Evolutionary conservation across 2,329 filamentous ascomycete genomes (phyloP).

Genomic region (Talaromyces sp.): DNA sequence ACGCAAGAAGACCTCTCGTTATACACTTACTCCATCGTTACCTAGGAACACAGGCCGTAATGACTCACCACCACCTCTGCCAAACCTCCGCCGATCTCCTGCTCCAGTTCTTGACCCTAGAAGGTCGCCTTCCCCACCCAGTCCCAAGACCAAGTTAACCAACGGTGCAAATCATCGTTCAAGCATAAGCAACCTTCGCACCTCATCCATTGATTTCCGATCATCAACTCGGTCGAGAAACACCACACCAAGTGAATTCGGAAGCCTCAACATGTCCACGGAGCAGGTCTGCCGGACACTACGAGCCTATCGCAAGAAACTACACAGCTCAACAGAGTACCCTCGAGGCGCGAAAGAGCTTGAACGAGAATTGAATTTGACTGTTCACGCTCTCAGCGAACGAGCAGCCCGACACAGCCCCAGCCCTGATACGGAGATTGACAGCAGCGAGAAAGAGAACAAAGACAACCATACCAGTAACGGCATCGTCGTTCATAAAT

Average conservation of each 20-base stretch:
- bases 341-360: constrained; percentile 54
- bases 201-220: constrained; percentile 51
- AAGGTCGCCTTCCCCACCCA: constrained; percentile 41
- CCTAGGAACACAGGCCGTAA: constrained; percentile 29
- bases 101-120: constrained; percentile 26
- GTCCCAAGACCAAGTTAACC: constrained; percentile 31
- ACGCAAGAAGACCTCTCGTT: constrained; percentile 55
- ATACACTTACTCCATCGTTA: constrained; percentile 42
- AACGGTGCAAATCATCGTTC: constrained; percentile 29
- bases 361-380: constrained; percentile 54
- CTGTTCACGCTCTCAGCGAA: constrained; percentile 33
- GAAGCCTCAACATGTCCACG: constrained; percentile 51
- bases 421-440: constrained; percentile 35
- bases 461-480: constrained; percentile 19
- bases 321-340: constrained; percentile 48
- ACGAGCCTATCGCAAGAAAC: constrained; percentile 57
- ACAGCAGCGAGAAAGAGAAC: constrained; percentile 40
- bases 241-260: constrained; percentile 38
- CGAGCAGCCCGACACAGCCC: constrained; percentile 31
- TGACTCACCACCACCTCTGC: constrained; percentile 31
- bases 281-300: constrained; percentile 58
- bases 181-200: constrained; percentile 36
- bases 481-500: neutral
- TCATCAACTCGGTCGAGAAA: constrained; percentile 37
- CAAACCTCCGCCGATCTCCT: constrained; percentile 30